Evolutionary conservation across 805 yeast species (phyloP), one percentile per base, ranked within the genome.

Genomic region (Clavispora asparagi): DNA sequence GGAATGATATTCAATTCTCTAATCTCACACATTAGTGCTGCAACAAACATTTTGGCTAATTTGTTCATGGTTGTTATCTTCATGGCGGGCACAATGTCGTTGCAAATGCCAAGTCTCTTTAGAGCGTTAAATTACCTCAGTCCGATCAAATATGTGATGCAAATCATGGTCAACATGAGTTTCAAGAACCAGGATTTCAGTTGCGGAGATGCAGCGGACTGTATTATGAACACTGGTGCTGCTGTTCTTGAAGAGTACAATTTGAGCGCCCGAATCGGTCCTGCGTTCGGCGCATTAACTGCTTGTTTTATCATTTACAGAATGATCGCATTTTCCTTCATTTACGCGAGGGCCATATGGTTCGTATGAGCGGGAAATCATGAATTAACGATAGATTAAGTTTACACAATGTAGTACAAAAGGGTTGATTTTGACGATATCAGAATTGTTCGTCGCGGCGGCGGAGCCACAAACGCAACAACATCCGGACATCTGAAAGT

Each of bases 1-100:
- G 97, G 96, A 0, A 85, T 89, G 7, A 74, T 86, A 42, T 85
- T 89, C 47, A 87, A 87, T 57, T 82, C 91, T 4, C 54, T 85
- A 0, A 83, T 89, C 56, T 66, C 71, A 41, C 89, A 88, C 56
- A 77, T 88, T 29, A 96, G 96, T 0, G 79, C 88, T 57, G 95
- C 94, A 0, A 82, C 87, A 14, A 87, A 85, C 59, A 65, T 86
- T 3, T 80, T 89, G 31, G 78, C 91, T 0, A 74, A 81, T 8
- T 60, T 85, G 27, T 67, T 86, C 43, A 79, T 88, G 2, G 66
- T 87, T 42, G 94, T 92, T 6, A 79, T 85, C 6, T 79, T 85
- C 54, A 85, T 89, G 94, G 86, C 88, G 1, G 97, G 96, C 4
- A 69, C 90, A 10, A 74, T 89, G 82, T 85, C 96, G 0, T 68